A percentile compares a stretch with the other conserved stretches of the same genome.
Evolutionary conservation across 2,329 filamentous ascomycete genomes (phyloP).

Genomic region (Leptographium radiaticola): DNA sequence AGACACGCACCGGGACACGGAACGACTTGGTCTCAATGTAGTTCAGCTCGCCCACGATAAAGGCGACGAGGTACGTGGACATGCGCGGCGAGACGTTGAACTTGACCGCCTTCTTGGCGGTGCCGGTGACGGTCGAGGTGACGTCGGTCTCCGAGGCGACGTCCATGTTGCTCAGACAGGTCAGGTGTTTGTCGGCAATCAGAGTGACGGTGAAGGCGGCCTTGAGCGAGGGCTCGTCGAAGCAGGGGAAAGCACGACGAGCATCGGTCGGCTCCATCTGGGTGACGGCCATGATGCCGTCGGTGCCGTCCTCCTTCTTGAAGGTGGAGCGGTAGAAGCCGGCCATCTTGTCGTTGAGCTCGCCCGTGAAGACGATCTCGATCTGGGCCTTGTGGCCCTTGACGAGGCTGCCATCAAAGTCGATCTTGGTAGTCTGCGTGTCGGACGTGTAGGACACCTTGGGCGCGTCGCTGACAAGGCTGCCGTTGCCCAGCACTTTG

Average conservation of each 20-base stretch:
- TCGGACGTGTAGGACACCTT: conserved; percentile 62
- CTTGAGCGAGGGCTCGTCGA: conserved; percentile 91
- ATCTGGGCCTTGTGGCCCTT: conserved; percentile 68
- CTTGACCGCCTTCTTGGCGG: conserved; percentile 70
- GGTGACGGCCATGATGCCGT: conserved; percentile 74
- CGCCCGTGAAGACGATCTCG: conserved; percentile 63
- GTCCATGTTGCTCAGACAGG: conserved; percentile 95
- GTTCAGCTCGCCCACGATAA: conserved; percentile 88
- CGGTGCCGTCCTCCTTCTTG: conserved; percentile 66
- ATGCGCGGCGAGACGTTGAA: conserved; percentile 89
- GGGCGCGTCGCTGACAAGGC: conserved; percentile 46
- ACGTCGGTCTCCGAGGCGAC: conserved; percentile 68
- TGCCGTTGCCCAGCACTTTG: conserved; percentile 48
- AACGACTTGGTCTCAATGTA: conserved; percentile 87
- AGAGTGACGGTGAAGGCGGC: conserved; percentile 85
- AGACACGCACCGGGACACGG: conserved; percentile 86
- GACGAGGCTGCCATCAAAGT: conserved; percentile 58
- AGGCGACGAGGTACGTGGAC: conserved; percentile 92
- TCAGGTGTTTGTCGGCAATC: conserved; percentile 79
- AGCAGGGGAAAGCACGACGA: conserved; percentile 85
- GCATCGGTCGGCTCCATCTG: conserved; percentile 97
- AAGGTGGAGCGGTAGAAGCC: conserved; percentile 87
- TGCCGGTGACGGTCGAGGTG: conserved; percentile 45
- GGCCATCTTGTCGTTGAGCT: conserved; percentile 79
- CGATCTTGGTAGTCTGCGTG: conserved; percentile 69